Evolutionary conservation across 2,329 filamentous ascomycete species (phyloP), one percentile per base, ranked within the genome.

Genomic region (Paracamarosporium sp.): DNA sequence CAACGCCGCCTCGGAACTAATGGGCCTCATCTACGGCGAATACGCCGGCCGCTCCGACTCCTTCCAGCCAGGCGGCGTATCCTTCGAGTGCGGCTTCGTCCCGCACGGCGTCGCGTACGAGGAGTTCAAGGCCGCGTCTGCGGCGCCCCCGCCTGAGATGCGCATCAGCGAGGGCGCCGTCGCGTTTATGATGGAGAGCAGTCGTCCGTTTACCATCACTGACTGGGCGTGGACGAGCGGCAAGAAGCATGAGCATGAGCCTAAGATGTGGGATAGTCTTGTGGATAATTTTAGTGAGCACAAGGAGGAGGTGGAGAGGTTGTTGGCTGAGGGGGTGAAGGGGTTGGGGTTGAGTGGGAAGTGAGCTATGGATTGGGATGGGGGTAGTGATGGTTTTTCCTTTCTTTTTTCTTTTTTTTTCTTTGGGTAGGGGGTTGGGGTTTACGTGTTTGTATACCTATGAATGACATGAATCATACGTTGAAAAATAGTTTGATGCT

Each of bases 31-130:
- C 51, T 78, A 79, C 33, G 86, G 86, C 17, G 80, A 83, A 55
- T 88, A 89, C 61, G 86, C 66, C 35, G 74, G 75, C 8, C 71
- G 74, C 13, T 71, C 69, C 6, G 81, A 82, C 15, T 85, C 84
- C 0, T 89, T 89, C 70, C 81, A 82, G 61, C 86, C 86, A 30
- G 86, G 84, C 4, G 86, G 86, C 15, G 85, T 86, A 0, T 85
- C 82, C 71, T 74, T 88, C 75, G 89, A 92, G 71, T 91, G 90
- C 67, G 65, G 88, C 15, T 91, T 91, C 86, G 88, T 86, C 62
- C 88, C 87, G 0, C 89, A 89, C 71, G 86, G 86, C 24, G 78
- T 78, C 50, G 84, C 85, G 0, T 85, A 86, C 59, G 82, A 86
- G 65, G 79, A 83, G 51, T 75, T 88, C 65, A 82, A 82, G 61